A percentile compares a stretch with the other conserved stretches of the same genome.
These are phyloP conservation scores for Juncus effusus DNA, from an alignment of 176 grass and related monocot genomes.

Conservation along the genomic window DNA sequence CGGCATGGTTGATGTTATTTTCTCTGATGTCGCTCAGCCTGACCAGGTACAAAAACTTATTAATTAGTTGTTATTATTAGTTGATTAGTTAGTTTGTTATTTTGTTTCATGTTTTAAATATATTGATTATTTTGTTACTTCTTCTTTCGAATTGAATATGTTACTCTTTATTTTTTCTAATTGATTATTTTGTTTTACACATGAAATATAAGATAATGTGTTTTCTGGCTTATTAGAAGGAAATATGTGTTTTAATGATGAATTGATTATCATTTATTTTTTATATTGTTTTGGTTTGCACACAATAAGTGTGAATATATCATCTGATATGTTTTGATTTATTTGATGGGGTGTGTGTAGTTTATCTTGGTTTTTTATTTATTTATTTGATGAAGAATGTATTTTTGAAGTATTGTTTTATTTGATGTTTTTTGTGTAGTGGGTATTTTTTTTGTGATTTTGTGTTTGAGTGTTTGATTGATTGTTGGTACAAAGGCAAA, in stretches of 20 bases:
- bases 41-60: slow-evolving; percentile 54
- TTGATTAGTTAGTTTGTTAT: neutral
- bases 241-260: too few species aligned
- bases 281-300: too few species aligned
- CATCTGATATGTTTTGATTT: too few species aligned
- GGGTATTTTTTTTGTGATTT: neutral
- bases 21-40: slow-evolving; percentile 97
- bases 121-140: neutral
- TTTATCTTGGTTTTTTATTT: neutral
- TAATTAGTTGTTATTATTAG: neutral
- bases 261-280: too few species aligned
- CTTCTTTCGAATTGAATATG: neutral
- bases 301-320: too few species aligned
- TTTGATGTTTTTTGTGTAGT: too few species aligned
- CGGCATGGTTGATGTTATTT: slow-evolving; percentile 97
- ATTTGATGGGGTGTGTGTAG: too few species aligned
- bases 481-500: slow-evolving; percentile 32
- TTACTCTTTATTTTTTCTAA: neutral
- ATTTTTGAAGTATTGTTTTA: too few species aligned
- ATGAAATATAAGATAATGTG: too few species aligned
- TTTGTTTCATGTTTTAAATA: neutral
- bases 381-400: neutral
- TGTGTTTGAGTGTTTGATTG: neutral
- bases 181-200: neutral
- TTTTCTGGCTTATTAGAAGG: too few species aligned